phyloP scores from a whole-genome alignment of 768 basidiomycete genomes.

The Trametes elegans region DNA sequence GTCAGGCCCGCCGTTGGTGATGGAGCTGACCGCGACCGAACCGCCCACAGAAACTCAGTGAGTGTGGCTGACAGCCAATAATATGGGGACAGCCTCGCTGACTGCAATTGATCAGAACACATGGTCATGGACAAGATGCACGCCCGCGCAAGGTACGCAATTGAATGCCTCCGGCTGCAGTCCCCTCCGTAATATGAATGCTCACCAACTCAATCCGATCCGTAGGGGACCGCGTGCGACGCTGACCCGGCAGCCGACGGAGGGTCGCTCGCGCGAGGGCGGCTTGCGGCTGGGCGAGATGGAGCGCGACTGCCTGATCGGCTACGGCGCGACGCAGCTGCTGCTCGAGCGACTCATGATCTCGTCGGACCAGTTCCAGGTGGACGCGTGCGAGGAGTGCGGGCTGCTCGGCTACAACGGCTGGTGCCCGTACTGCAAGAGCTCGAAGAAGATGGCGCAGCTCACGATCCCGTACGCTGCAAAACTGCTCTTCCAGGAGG shows the following conservation, averaged over 20 bases:
- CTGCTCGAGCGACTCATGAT: slow-evolving; percentile 98
- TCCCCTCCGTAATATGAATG: too few relatives aligned
- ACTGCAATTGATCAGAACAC: slow-evolving; percentile 56
- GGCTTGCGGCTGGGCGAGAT: slow-evolving; percentile 97
- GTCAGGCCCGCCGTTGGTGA: not conserved
- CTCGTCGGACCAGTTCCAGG: slow-evolving; percentile 97
- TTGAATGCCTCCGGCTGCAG: not conserved
- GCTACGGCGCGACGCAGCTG: slow-evolving; percentile 97
- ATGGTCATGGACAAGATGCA: slow-evolving; percentile 99
- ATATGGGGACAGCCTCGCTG: slow-evolving; percentile 2
- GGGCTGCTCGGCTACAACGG: slow-evolving; percentile 93
- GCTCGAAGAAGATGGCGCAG: slow-evolving; percentile 93
- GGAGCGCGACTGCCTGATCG: slow-evolving; percentile 98
- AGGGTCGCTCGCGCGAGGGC: slow-evolving; percentile 96
- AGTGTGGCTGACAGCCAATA: slow-evolving; percentile 32
- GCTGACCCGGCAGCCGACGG: slow-evolving; percentile 95
- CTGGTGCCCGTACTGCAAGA: slow-evolving; percentile 99
- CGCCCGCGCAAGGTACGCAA: slow-evolving; percentile 79
- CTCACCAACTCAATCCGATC: not conserved
- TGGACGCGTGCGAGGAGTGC: slow-evolving; percentile 92
- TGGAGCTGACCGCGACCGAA: slow-evolving; percentile 1
- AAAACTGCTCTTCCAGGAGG: slow-evolving; percentile 90
- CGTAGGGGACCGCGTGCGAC: slow-evolving; percentile 91
- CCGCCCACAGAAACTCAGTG: slow-evolving; percentile 82
- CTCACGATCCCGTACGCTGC: slow-evolving; percentile 96